phyloP scores from a whole-genome alignment of 1,284 basidiomycete species.

The Ganoderma sinense region DNA sequence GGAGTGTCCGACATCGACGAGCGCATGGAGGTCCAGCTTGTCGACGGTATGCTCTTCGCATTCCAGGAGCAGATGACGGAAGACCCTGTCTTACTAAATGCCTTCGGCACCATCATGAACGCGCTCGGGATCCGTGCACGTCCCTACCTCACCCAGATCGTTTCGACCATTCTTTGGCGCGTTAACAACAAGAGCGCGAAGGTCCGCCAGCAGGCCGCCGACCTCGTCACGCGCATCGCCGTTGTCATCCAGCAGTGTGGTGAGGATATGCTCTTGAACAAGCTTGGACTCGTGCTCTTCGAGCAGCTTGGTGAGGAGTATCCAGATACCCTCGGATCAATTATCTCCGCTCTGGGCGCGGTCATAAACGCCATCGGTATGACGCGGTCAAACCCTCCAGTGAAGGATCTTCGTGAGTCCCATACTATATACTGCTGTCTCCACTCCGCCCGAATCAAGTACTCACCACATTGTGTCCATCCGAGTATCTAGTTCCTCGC shows the following conservation, averaged over 20 bases:
- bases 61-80: slow-evolving; percentile 99
- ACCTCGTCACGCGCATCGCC: slow-evolving; percentile 92
- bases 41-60: slow-evolving; percentile 98
- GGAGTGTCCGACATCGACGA: slow-evolving; percentile 98
- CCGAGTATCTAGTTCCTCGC: slow-evolving; percentile 76
- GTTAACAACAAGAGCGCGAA: slow-evolving; percentile 99
- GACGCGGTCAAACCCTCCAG: slow-evolving; percentile 99
- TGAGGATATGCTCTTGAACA: slow-evolving; percentile 94
- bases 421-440: neutral
- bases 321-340: slow-evolving; percentile 97
- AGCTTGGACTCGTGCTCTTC: slow-evolving; percentile 96
- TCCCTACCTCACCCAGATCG: slow-evolving; percentile 98
- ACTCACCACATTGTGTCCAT: slow-evolving; percentile 8
- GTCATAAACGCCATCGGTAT: slow-evolving; percentile 99
- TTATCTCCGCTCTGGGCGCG: slow-evolving; percentile 97
- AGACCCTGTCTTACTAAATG: slow-evolving; percentile 98
- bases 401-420: slow-evolving; percentile 93
- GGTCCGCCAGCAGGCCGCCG: slow-evolving; percentile 98
- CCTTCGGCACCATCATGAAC: slow-evolving; percentile 96
- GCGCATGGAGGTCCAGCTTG: slow-evolving; percentile 90
- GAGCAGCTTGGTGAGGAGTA: slow-evolving; percentile 99
- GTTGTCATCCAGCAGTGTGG: slow-evolving; percentile 99
- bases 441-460: slow-evolving; percentile 2
- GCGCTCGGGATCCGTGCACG: slow-evolving; percentile 96
- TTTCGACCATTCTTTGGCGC: slow-evolving; percentile 99